Conservation (phyloP, 805 yeast genomes). For the Jamesozyma rosinii region DNA sequence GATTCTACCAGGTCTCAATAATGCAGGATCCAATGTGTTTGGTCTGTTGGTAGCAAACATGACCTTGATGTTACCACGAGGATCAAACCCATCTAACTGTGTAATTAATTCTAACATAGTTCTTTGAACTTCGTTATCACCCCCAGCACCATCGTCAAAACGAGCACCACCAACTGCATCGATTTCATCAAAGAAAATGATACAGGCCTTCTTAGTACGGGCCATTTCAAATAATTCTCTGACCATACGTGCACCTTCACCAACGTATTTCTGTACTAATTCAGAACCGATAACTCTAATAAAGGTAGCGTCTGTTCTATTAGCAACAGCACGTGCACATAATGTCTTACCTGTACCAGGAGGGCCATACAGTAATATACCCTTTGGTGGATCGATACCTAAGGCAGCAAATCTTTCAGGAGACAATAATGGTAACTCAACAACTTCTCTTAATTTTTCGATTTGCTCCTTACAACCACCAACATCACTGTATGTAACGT, state of each 20-base stretch:
- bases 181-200: conserved; percentile 94
- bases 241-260: conserved; percentile 99
- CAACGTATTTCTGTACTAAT: conserved; percentile 95
- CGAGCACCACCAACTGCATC: conserved; percentile 99
- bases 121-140: conserved; percentile 97
- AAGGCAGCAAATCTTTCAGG: conserved; percentile 95
- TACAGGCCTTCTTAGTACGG: conserved; percentile 94
- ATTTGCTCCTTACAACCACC: conserved; percentile 99
- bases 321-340: conserved; percentile 98
- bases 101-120: conserved; percentile 97
- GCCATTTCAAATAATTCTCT: conserved; percentile 99
- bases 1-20: conserved; percentile 96
- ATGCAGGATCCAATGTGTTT: conserved; percentile 94
- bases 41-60: conserved; percentile 99
- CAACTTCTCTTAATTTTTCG: conserved; percentile 92
- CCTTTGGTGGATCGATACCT: conserved; percentile 99
- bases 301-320: conserved; percentile 97
- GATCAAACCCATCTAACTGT: conserved; percentile 96
- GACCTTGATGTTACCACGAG: conserved; percentile 96
- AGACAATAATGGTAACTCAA: conserved; percentile 82
- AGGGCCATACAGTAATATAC: conserved; percentile 91
- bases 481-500: conserved; percentile 94
- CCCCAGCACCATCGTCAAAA: conserved; percentile 98
- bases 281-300: conserved; percentile 98
- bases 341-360: conserved; percentile 98